These are phyloP conservation scores for Sanghuangporus sanghuang DNA, from an alignment of 1,284 basidiomycete genomes.

Conservation along the genomic window DNA sequence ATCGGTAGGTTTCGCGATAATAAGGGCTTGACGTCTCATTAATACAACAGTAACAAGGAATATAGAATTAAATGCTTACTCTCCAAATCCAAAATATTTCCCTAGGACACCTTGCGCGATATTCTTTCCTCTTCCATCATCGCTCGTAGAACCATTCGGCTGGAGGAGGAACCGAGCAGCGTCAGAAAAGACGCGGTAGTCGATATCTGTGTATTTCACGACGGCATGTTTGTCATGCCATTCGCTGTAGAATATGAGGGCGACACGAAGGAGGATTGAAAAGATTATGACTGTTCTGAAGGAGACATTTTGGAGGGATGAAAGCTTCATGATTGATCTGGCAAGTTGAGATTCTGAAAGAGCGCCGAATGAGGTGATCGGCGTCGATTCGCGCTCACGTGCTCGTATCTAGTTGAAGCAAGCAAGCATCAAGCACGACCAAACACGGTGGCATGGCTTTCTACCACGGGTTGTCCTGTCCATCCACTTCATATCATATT, in stretches of 20 bases:
- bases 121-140: conserved; percentile 31
- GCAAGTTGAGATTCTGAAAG: not conserved
- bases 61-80: conserved; percentile 43
- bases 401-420: too few species aligned
- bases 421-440: too few species aligned
- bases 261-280: conserved; percentile 58
- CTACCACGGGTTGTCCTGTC: too few species aligned
- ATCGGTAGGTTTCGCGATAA: conserved; percentile 90
- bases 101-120: conserved; percentile 61
- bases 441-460: too few species aligned
- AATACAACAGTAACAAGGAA: conserved; percentile 7
- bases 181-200: conserved; percentile 94
- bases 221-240: conserved; percentile 80
- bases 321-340: not conserved
- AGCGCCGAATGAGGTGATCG: not conserved
- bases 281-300: conserved; percentile 50
- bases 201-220: conserved; percentile 97
- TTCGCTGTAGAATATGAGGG: conserved; percentile 78
- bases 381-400: not conserved
- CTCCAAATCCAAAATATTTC: conserved; percentile 47
- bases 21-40: conserved; percentile 65
- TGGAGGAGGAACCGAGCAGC: conserved; percentile 66
- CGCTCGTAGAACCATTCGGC: conserved; percentile 17
- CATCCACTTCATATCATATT: too few species aligned
- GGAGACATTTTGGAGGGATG: conserved; percentile 24